phyloP scores from a whole-genome alignment of 2,329 filamentous ascomycete genomes.

The Paecilomyces niveus region DNA sequence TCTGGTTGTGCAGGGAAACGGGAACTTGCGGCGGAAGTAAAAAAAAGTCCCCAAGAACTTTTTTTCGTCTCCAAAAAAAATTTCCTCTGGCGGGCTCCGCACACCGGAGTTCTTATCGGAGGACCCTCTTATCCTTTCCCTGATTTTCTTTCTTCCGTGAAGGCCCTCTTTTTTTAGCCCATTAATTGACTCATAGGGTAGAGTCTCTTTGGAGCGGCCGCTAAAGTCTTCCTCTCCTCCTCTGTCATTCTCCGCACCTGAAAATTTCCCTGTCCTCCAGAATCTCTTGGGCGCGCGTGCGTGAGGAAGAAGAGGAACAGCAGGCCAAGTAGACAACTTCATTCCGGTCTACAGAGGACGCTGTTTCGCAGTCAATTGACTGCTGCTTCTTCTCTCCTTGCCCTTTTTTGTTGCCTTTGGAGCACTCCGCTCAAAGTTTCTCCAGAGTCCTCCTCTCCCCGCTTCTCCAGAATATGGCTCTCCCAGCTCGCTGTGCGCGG shows the following conservation, averaged over 20 bases:
- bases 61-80: conserved; percentile 1
- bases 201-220: neutral
- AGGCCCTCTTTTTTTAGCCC: neutral
- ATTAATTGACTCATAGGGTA: neutral
- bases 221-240: conserved; percentile 1
- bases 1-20: neutral
- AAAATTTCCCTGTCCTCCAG: neutral
- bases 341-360: neutral
- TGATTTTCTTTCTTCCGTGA: conserved; percentile 6
- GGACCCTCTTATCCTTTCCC: conserved; percentile 8
- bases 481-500: conserved; percentile 39
- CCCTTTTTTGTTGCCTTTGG: conserved; percentile 7
- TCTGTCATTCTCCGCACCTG: neutral
- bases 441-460: conserved; percentile 11
- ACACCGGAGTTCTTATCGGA: conserved; percentile 25
- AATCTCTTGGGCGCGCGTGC: neutral
- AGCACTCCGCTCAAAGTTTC: conserved; percentile 1
- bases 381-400: conserved; percentile 8
- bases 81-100: conserved; percentile 12
- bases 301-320: neutral
- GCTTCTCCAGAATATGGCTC: conserved; percentile 35
- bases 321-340: neutral
- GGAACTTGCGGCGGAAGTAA: neutral
- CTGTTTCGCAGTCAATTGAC: conserved; percentile 4
- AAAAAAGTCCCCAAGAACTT: neutral